Evolutionary conservation across 371 early-diverging fungal genomes (phyloP).

Genomic region (Mucor circinelloides): DNA sequence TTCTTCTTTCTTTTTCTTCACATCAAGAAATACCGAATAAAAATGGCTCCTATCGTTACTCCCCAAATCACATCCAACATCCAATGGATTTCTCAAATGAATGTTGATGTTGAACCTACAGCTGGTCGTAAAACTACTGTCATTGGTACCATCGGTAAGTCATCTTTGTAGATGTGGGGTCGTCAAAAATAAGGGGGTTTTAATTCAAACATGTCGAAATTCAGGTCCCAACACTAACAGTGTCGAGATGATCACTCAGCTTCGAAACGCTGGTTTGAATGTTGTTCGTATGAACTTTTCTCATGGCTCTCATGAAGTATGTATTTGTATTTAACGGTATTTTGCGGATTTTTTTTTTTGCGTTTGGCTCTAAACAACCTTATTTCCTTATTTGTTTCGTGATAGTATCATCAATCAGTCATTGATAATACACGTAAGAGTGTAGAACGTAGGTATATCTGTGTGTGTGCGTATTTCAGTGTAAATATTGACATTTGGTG

Average conservation of each 20-base stretch:
- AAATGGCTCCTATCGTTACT: conserved; percentile 18
- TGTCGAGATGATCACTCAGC: conserved; percentile 82
- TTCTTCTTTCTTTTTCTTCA: conserved; percentile 4
- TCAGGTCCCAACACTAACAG: conserved; percentile 83
- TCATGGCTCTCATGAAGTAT: conserved; percentile 91
- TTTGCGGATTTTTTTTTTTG: background rate
- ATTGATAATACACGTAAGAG: conserved; percentile 78
- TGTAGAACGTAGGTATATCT: conserved; percentile 38
- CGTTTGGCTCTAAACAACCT: background rate
- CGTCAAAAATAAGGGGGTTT: background rate
- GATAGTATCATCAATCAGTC: conserved; percentile 80
- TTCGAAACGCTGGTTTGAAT: conserved; percentile 94
- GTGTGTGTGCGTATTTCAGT: background rate
- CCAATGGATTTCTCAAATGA: conserved; percentile 77
- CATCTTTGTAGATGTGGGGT: background rate
- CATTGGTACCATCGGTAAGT: conserved; percentile 30
- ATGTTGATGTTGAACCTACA: conserved; percentile 63
- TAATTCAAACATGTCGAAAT: background rate
- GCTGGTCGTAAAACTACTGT: conserved; percentile 80
- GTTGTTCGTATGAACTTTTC: conserved; percentile 95
- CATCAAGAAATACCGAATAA: background rate
- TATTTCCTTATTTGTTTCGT: conserved; percentile 4
- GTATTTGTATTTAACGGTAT: background rate
- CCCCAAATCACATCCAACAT: conserved; percentile 57
- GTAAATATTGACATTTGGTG: background rate